A percentile compares a stretch with the other conserved stretches of the same genome.
Conservation (phyloP, 495 filamentous ascomycete genomes). For the Pseudomonodictys pantanalensis region DNA sequence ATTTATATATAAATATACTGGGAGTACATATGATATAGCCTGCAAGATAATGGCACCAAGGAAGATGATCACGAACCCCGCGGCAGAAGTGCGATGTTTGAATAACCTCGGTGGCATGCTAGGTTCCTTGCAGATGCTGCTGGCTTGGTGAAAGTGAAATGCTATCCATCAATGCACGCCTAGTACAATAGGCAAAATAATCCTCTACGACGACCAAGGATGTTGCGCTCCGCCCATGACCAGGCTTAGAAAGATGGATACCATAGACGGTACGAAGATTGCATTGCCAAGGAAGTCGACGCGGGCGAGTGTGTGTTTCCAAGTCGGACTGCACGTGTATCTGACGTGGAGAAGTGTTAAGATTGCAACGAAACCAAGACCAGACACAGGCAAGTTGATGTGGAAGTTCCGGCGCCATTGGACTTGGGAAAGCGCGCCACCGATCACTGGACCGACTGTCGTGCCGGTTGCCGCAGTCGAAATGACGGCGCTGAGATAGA, state of each 20-base stretch:
- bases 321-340: background rate
- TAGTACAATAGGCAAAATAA: background rate
- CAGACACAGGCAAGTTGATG: background rate
- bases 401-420: background rate
- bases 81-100: background rate
- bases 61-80: background rate
- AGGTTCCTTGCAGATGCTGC: background rate
- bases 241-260: background rate
- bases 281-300: background rate
- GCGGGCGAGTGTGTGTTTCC: background rate
- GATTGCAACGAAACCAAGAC: background rate
- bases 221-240: background rate
- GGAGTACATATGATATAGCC: background rate
- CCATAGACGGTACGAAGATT: background rate
- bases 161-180: background rate
- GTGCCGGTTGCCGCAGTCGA: background rate
- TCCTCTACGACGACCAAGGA: background rate
- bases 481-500: background rate
- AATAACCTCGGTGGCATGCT: background rate
- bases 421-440: background rate
- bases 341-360: background rate
- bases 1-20: background rate
- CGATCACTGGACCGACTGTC: background rate
- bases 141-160: background rate
- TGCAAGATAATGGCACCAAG: background rate